A percentile compares a stretch with the other conserved stretches of the same genome.
Conservation (phyloP, 805 yeast species). For the Nakazawaea wyomingensis region DNA sequence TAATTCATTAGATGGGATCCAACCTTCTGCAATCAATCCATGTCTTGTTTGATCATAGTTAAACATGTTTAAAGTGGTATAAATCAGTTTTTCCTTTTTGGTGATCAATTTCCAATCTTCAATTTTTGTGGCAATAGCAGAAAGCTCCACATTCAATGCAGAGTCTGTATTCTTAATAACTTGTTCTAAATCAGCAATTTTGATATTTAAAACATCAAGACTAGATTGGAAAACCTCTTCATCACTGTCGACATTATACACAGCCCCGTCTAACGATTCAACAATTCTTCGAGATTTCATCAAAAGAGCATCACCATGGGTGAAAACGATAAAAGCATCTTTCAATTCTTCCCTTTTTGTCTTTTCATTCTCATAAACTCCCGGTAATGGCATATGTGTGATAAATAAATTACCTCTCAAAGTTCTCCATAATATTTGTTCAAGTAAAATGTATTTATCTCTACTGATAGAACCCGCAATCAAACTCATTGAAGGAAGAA, state of each 20-base stretch:
- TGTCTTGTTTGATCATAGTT: slow-evolving; percentile 80
- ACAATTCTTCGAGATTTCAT: slow-evolving; percentile 71
- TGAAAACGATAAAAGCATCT: slow-evolving; percentile 81
- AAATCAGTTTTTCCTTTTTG: slow-evolving; percentile 79
- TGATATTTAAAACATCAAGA: slow-evolving; percentile 44
- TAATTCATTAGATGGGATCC: slow-evolving; percentile 85
- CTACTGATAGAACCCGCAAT: slow-evolving; percentile 80
- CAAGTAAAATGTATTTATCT: slow-evolving; percentile 62
- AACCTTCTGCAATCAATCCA: slow-evolving; percentile 91
- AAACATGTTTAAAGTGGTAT: slow-evolving; percentile 69
- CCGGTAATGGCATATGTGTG: slow-evolving; percentile 68
- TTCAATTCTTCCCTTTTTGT: slow-evolving; percentile 54
- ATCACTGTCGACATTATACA: slow-evolving; percentile 52
- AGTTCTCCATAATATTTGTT: slow-evolving; percentile 86
- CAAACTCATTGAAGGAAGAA: slow-evolving; percentile 37
- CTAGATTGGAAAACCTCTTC: slow-evolving; percentile 37
- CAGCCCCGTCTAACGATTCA: slow-evolving; percentile 82
- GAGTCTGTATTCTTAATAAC: slow-evolving; percentile 61
- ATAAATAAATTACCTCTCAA: slow-evolving; percentile 88
- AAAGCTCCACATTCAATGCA: slow-evolving; percentile 71
- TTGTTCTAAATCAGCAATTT: slow-evolving; percentile 36
- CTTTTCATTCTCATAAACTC: slow-evolving; percentile 56
- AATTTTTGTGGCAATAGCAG: slow-evolving; percentile 70
- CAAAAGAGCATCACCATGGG: slow-evolving; percentile 78
- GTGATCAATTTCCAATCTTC: slow-evolving; percentile 66